Base-by-base conservation (phyloP, 2,329 filamentous ascomycete genomes). In the Claviceps humidiphila region DNA sequence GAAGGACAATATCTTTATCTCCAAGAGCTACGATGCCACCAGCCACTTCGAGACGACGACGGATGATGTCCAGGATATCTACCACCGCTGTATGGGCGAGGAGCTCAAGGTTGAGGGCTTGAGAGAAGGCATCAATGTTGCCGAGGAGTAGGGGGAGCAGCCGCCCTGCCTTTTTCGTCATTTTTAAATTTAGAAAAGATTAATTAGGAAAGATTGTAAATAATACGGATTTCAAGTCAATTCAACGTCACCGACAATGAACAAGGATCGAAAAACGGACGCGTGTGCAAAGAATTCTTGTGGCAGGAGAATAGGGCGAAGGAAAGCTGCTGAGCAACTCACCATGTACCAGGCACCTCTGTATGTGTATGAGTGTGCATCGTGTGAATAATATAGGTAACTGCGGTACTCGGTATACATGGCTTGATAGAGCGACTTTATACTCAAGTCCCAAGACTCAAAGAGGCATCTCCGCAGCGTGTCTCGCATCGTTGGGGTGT, bases 1-100 rank as follows among this genome's bases (percentile, higher is more conserved):
- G 60, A 85, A 83, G 61, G 90, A 96, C 75, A 90, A 90, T 71
- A 85, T 98, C 69, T 98, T 89, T 75, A 89, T 98, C 67, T 95
- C 89, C 64, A 96, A 94, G 82, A 95, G 89, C 75, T 98, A 98
- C 72, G 94, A 98, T 65, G 89, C 94, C 51, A 94, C 87, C 58
- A 95, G 87, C 68, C 93, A 98, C 77, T 98, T 98, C 64, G 93
- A 98, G 80, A 96, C 89, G 39, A 78, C 74, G 47, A 80, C 77
- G 73, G 93, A 96, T 68, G 91, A 98, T 69, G 90, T 98, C 65
- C 85, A 84, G 73, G 88, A 97, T 67, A 88, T 98, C 62, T 98
- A 95, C 75, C 77, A 74, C 60, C 83, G 93, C 62, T 85, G 84
- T 60, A 81, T 85, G 56, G 89, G 89, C 52, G 82, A 94, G 68